Percentiles rank a stretch among this genome's conserved stretches.
phyloP scores from a whole-genome alignment of 2,329 filamentous ascomycete genomes.

The Calonectria honghensis region DNA sequence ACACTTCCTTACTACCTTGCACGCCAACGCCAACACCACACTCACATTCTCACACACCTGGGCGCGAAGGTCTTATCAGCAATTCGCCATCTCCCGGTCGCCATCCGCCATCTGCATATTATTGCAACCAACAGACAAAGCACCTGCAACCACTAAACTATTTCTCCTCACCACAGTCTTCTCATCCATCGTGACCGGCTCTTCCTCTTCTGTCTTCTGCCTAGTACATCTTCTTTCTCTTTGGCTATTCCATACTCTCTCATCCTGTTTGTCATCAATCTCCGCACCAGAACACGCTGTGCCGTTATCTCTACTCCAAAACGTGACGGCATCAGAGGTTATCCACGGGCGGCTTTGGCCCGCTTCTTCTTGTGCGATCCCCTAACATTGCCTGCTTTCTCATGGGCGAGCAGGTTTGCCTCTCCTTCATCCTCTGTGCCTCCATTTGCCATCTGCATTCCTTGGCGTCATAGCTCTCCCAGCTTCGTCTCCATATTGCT shows the following conservation, averaged over 20 bases:
- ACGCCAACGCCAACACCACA: conserved; percentile 34
- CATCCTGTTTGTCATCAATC: conserved; percentile 32
- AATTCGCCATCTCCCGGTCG: conserved; percentile 47
- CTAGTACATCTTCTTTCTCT: neutral
- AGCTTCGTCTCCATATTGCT: conserved; percentile 28
- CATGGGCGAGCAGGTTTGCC: neutral
- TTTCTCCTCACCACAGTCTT: conserved; percentile 27
- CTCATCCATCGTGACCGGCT: conserved; percentile 24
- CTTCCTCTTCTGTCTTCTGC: conserved; percentile 8
- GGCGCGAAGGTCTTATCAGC: conserved; percentile 49
- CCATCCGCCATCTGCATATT: conserved; percentile 47
- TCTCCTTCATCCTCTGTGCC: neutral
- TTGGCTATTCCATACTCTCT: conserved; percentile 6
- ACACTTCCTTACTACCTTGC: conserved; percentile 31
- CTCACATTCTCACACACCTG: conserved; percentile 3
- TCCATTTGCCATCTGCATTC: conserved; percentile 10
- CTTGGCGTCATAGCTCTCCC: conserved; percentile 32
- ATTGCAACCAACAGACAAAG: conserved; percentile 39
- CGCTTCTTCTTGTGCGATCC: conserved; percentile 17
- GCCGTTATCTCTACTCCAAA: conserved; percentile 41
- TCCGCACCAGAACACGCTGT: conserved; percentile 36
- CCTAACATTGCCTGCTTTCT: neutral
- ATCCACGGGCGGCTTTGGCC: neutral
- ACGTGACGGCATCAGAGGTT: conserved; percentile 40
- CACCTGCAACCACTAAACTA: conserved; percentile 13